phyloP scores from a whole-genome alignment of 305 asterid species.

The Fraxinus xanthoxyloides region DNA sequence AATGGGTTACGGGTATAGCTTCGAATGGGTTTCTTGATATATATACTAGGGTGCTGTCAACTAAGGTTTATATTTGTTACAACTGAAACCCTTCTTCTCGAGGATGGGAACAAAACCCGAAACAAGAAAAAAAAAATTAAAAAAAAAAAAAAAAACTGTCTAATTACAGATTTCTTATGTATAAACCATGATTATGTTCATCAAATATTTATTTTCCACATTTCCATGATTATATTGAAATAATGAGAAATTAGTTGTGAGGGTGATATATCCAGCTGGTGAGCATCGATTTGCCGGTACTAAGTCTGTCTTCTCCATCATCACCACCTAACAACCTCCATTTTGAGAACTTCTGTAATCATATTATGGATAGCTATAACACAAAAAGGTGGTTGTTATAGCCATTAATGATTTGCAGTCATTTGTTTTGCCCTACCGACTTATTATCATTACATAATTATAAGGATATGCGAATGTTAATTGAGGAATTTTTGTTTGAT shows the following conservation, averaged over 20 bases:
- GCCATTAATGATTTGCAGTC: neutral
- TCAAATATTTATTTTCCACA: neutral
- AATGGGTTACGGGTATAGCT: slow-evolving; percentile 83
- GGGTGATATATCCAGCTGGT: neutral
- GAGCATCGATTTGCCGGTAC: neutral
- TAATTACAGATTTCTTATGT: neutral
- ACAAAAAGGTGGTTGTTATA: neutral
- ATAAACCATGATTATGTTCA: neutral
- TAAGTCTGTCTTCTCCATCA: neutral
- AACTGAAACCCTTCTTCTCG: slow-evolving; percentile 13
- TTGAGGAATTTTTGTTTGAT: neutral
- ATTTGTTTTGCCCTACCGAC: neutral
- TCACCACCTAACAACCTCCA: neutral
- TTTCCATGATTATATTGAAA: neutral
- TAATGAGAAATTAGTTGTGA: neutral
- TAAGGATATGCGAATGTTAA: neutral
- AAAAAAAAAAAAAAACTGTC: neutral
- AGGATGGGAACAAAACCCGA: slow-evolving; percentile 4
- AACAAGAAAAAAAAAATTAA: neutral
- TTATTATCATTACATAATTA: neutral
- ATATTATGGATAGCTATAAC: neutral
- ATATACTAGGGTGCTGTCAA: slow-evolving; percentile 37
- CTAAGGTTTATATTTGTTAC: slow-evolving; percentile 15
- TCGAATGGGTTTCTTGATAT: slow-evolving; percentile 70
- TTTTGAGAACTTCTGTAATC: neutral